A percentile compares a stretch with the other conserved stretches of the same genome.
phyloP scores from a whole-genome alignment of 2,329 filamentous ascomycete genomes.

The Penicillium sp. region DNA sequence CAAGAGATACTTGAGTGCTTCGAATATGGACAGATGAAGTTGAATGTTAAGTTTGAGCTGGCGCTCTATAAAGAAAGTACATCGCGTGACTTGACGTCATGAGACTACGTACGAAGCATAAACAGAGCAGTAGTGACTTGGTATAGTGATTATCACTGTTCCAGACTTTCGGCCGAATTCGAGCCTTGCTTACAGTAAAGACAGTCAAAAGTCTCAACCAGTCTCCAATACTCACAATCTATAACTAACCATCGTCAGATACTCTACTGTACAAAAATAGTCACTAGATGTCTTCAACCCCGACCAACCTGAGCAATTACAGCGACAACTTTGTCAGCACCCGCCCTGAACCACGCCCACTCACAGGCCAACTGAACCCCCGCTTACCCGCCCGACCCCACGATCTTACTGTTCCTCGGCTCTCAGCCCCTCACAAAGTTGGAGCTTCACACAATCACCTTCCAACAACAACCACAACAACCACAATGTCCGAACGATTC shows the following conservation, averaged over 20 bases:
- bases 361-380: slow-evolving; percentile 9
- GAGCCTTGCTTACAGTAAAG: too few species aligned
- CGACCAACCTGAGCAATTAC: slow-evolving; percentile 7
- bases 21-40: neutral
- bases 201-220: too few species aligned
- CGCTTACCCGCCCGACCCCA: slow-evolving; percentile 29
- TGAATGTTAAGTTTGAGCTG: neutral
- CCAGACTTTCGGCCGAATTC: too few species aligned
- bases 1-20: neutral
- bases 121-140: too few species aligned
- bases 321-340: slow-evolving; percentile 19
- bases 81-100: slow-evolving; percentile 8
- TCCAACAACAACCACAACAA: neutral
- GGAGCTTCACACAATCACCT: slow-evolving; percentile 1
- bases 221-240: too few species aligned
- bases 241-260: too few species aligned
- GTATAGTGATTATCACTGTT: too few species aligned
- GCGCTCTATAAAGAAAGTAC: neutral
- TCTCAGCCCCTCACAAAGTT: neutral
- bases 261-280: too few species aligned
- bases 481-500: slow-evolving; percentile 41
- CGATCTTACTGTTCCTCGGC: slow-evolving; percentile 11
- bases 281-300: neutral
- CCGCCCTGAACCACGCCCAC: neutral
- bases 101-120: neutral